phyloP scores from a whole-genome alignment of 441 rosid species.

The Gossypium schwendimanii region DNA sequence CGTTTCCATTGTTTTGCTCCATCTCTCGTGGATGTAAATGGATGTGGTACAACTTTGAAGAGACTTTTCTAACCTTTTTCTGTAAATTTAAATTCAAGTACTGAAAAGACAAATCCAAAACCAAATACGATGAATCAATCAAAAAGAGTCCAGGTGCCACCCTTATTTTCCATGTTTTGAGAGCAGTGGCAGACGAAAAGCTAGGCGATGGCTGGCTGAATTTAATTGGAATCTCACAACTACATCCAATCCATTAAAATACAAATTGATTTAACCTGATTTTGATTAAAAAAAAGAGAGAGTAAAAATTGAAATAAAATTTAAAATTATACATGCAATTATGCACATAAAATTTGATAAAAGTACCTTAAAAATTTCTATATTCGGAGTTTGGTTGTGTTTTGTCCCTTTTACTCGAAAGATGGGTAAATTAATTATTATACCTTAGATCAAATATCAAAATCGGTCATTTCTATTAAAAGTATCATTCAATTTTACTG shows the following conservation, averaged over 20 bases:
- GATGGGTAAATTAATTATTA: too few relatives aligned
- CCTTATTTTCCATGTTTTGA: neutral
- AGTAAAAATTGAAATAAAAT: neutral
- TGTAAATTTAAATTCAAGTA: neutral
- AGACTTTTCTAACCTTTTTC: neutral
- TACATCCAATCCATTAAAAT: neutral
- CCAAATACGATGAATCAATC: neutral
- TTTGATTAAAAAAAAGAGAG: too few relatives aligned
- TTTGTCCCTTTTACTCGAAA: too few relatives aligned
- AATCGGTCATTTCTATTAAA: too few relatives aligned
- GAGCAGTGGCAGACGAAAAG: neutral
- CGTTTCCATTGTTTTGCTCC: neutral
- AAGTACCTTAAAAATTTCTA: too few relatives aligned
- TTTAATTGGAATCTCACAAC: too few relatives aligned
- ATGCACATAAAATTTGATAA: too few relatives aligned
- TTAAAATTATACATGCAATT: too few relatives aligned
- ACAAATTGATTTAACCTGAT: neutral
- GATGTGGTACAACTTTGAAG: constrained; percentile 8
- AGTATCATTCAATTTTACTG: too few relatives aligned
- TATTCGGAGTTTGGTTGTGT: too few relatives aligned
- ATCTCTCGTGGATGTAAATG: neutral
- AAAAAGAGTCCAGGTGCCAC: neutral
- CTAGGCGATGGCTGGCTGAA: neutral
- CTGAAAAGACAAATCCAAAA: neutral
- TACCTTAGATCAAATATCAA: too few relatives aligned